Base-by-base conservation (phyloP, 176 grass and related monocot species). In the Bothriochloa decipiens region DNA sequence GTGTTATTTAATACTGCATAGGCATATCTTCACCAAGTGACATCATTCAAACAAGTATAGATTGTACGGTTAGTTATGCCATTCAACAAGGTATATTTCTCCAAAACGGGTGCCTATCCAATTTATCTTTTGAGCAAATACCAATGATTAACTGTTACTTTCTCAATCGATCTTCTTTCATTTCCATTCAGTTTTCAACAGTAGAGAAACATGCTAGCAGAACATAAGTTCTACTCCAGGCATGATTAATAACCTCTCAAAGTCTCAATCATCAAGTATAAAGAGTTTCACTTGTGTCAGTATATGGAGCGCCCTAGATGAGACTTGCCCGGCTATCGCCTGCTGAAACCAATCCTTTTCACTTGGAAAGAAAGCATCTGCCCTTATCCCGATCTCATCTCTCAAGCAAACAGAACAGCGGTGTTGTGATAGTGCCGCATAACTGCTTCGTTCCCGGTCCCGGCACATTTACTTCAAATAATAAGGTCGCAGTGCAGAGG, bases 341-440 rank as follows among this genome's bases (percentile, higher is more conserved):
- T 64, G 36, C 15, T 33, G 15, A 73, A 50, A 13, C 7, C 36
- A 74, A 74, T 74, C 45, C 14, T 42, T 36, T 25, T 57, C 58
- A 14, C 22, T 74, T 67, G 45, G 55, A 66, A 74, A 73, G 32
- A 29, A 57, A 73, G 35, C 26, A 28, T 78, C 45, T 47, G 9
- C 32, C 17, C 55, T 60, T 11, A 10, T 75, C 37, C 29, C 18
- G 50, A 63, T 11, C 10, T 11, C 36, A 46, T 67, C 58, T 20
- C 46, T 47, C 68, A 46, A 74, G 26, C 20, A 75, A 88, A 60
- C 81, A 80, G 20, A 47, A 8, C 10, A n/a, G 26, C 58, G 41
- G 57, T 43, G 41, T 16, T 13, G 32, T 66, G 10, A 83, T 46
- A 81, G 35, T 35, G 68, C 36, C 66, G 60, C 35, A 75, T 49